Base-by-base conservation (phyloP, 2,329 filamentous ascomycete species). In the Conoideocrella luteorostrata region DNA sequence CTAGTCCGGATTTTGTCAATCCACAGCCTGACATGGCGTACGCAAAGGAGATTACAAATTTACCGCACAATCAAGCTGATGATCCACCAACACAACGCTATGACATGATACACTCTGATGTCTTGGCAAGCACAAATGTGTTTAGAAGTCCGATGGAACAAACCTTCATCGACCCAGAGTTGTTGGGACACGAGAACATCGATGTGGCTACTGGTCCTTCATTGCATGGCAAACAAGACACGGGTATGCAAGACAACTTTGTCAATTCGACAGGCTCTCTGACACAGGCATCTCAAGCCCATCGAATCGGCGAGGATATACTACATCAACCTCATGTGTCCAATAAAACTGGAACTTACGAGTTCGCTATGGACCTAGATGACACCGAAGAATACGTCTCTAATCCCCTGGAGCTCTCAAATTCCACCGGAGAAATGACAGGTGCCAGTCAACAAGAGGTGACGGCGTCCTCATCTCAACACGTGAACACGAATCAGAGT, bases 91-190 rank as follows among this genome's bases (percentile, higher is more conserved):
- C 37, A 17, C 41, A 44, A 23, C 41, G 37, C 2, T 28, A 22
- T 13, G 20, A 15, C 10, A 37, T 22, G 20, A 21, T 41, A 22
- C 33, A 46, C n/a, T 35, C 22, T 22, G n/a, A 20, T 15, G 13
- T 39, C n/a, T 26, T 47, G 23, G 20, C 20, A 17, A 37, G 37
- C 26, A 36, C 41, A 15, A 44, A 35, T 20, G 15, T 43, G 20
- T 28, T 44, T 24, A 37, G 18, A n/a, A 13, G 23, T n/a, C 11
- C n/a, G 5, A 3, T 15, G 22, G 24, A 24, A 26, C 20, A 30
- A 15, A 15, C 41, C 9, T 41, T 32, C 26, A 41, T 41, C 38
- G 41, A 20, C 32, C 43, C 32, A 10, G 15, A 21, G 12, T 36
- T 41, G 17, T 13, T 45, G 22, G 12, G 11, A 22, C 36, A 11